Evolutionary conservation across 2,329 filamentous ascomycete genomes (phyloP), one percentile per base, ranked within the genome.

Genomic region (Colletotrichum caudatum): DNA sequence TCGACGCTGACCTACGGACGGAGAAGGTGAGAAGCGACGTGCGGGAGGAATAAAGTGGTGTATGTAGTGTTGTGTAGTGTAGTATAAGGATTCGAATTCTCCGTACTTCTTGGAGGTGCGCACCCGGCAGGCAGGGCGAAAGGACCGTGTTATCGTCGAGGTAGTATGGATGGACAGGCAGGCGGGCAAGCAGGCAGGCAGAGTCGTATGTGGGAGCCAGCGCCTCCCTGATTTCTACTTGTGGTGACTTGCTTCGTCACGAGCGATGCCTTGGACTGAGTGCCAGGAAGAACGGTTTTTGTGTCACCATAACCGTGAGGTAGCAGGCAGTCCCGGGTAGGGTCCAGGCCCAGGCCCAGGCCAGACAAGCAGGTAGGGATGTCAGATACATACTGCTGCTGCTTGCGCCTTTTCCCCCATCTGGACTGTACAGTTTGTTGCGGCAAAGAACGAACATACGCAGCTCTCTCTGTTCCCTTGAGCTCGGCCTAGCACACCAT

Each of bases 221-320:
- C 50, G 16, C n/a, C 60, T 8, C 26, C 23, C 26, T 64, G 23
- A 20, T 39, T 64, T 44, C 51, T 57, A 64, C 29, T 64, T 61
- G 63, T 60, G 50, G 63, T 56, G 63, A 61, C 56, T 46, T 41
- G 63, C 64, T 56, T 61, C 54, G 56, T 61, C 37, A 23, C 41
- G 48, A 53, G 41, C 23, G 9, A 54, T 60, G 44, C 59, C 59
- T 67, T 67, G 65, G 41, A 26, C 20, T 7, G 35, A 39, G 11
- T 16, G 58, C 50, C 26, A 46, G 50, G 29, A 56, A 68, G 63
- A 20, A 54, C 33, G 39, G 48, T 56, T 70, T 16, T 66, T 62
- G 68, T 67, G 57, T 41, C 41, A 71, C 57, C 64, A 48, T 50
- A 50, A 71, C 57, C 64, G 39, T 50, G 35, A 67, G 35, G 64